Conservation (phyloP, 2,329 filamentous ascomycete species). For the Talaromyces sp. region DNA sequence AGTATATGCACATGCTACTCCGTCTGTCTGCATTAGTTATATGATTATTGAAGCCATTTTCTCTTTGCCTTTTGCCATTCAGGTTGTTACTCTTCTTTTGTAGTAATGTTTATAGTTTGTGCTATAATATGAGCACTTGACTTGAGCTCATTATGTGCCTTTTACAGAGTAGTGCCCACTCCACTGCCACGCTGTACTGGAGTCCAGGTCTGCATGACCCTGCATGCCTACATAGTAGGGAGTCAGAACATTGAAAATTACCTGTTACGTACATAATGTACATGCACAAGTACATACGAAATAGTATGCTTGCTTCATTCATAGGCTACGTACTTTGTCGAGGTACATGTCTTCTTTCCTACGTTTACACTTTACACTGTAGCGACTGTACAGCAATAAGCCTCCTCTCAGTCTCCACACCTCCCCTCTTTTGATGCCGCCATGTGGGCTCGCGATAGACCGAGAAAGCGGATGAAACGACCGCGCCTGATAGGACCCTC, state of each 20-base stretch:
- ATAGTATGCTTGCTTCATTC: background rate
- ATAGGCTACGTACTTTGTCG: background rate
- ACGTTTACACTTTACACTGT: no score
- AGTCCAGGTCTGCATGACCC: background rate
- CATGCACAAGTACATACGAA: background rate
- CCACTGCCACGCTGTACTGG: background rate
- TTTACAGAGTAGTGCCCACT: background rate
- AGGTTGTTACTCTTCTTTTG: background rate
- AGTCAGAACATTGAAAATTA: no score
- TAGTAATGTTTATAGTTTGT: background rate
- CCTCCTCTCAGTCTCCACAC: conserved; percentile 7
- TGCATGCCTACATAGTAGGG: no score
- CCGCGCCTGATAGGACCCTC: conserved; percentile 9
- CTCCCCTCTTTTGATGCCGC: conserved; percentile 14
- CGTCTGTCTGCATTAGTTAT: conserved; percentile 4
- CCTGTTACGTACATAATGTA: background rate
- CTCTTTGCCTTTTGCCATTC: background rate
- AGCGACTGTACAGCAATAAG: conserved; percentile 4
- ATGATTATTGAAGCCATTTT: background rate
- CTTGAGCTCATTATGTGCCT: background rate
- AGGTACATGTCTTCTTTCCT: background rate
- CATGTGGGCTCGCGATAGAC: conserved; percentile 17
- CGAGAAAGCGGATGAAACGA: conserved; percentile 11
- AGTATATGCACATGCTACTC: conserved; percentile 13
- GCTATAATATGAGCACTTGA: background rate